A percentile compares a stretch with the other conserved stretches of the same genome.
Conservation (phyloP, 2,329 filamentous ascomycete genomes). For the Harringtonia aguacate region DNA sequence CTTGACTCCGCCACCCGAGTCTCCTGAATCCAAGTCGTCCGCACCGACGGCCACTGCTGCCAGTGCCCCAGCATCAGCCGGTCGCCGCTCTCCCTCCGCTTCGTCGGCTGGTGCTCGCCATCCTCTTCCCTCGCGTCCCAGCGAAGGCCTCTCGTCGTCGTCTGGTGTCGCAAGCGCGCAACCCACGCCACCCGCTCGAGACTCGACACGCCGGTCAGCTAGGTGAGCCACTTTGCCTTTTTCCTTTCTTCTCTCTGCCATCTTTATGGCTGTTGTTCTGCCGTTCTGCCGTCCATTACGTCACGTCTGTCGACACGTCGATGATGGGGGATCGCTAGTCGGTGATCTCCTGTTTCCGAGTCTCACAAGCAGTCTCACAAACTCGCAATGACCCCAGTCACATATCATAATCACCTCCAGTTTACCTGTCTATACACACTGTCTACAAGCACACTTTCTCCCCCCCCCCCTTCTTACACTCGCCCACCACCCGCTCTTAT, state of each 20-base stretch:
- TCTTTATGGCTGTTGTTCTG: neutral
- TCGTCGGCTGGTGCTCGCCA: neutral
- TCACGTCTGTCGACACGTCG: neutral
- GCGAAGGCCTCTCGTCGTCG: too few relatives aligned
- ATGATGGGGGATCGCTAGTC: too few relatives aligned
- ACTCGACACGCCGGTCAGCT: too few relatives aligned
- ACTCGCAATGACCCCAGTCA: neutral
- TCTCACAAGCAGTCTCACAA: neutral
- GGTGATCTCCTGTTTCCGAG: too few relatives aligned
- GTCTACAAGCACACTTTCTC: too few relatives aligned
- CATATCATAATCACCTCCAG: too few relatives aligned
- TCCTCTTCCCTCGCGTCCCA: too few relatives aligned
- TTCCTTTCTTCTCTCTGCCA: neutral
- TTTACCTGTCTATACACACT: too few relatives aligned
- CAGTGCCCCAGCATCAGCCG: neutral
- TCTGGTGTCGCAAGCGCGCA: too few relatives aligned
- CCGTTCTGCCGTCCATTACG: neutral
- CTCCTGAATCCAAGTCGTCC: neutral
- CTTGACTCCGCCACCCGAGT: neutral
- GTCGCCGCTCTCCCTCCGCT: neutral
- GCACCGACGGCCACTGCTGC: neutral
- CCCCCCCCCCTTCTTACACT: too few relatives aligned
- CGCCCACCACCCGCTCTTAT: too few relatives aligned
- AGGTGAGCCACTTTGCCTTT: neutral
- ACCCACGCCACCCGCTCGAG: too few relatives aligned